phyloP scores from a whole-genome alignment of 2,329 filamentous ascomycete species.

The Apiospora saccharicola region DNA sequence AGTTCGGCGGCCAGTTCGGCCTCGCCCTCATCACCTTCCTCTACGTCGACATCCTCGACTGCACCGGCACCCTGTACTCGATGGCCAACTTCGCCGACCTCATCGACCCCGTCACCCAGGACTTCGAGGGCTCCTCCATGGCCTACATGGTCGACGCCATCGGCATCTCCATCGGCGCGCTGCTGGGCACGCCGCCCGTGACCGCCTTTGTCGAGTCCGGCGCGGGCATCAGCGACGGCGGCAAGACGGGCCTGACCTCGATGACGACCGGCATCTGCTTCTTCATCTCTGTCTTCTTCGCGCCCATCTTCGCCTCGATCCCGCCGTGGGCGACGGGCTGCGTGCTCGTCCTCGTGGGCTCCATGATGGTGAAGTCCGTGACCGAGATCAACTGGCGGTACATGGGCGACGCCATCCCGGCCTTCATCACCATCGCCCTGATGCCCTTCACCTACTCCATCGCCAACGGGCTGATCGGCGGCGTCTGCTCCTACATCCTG shows the following conservation, averaged over 20 bases:
- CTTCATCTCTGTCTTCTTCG: conserved; percentile 88
- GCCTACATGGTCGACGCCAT: conserved; percentile 87
- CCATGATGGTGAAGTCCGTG: conserved; percentile 82
- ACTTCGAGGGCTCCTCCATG: conserved; percentile 85
- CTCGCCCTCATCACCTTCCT: conserved; percentile 88
- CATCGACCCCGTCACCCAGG: conserved; percentile 82
- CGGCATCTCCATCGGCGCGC: conserved; percentile 77
- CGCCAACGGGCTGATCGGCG: conserved; percentile 84
- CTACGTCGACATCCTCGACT: conserved; percentile 89
- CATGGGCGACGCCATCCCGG: conserved; percentile 82
- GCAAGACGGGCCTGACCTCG: conserved; percentile 83
- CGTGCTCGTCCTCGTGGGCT: conserved; percentile 87
- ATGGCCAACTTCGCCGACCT: conserved; percentile 87
- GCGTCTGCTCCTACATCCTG: conserved; percentile 77
- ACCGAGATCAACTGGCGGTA: conserved; percentile 91
- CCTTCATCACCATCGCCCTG: conserved; percentile 81
- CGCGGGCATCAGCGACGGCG: conserved; percentile 87
- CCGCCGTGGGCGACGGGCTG: conserved; percentile 90
- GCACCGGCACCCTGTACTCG: conserved; percentile 85
- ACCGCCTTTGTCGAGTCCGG: conserved; percentile 91
- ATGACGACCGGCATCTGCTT: conserved; percentile 83
- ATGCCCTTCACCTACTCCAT: conserved; percentile 95
- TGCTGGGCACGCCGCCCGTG: conserved; percentile 81
- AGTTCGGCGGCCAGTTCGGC: conserved; percentile 78
- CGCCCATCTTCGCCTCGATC: conserved; percentile 88